Evolutionary conservation across 768 basidiomycete genomes (phyloP).

Genomic region (Mycena filopes): DNA sequence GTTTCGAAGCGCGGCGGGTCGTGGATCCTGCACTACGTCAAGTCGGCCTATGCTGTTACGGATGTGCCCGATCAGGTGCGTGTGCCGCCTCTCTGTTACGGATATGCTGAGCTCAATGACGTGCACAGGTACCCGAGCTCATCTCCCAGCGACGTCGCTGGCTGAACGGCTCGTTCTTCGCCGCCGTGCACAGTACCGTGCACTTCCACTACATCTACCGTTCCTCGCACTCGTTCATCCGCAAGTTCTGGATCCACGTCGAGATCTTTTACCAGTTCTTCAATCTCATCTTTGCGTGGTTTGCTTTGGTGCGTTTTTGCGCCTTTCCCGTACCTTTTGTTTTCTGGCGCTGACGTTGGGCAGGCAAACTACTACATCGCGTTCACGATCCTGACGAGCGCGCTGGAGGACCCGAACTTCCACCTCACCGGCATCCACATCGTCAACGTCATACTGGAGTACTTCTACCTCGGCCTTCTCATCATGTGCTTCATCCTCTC

Average conservation of each 20-base stretch:
- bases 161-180: conserved; percentile 99
- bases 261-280: conserved; percentile 93
- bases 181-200: conserved; percentile 89
- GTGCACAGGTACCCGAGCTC: conserved; percentile 82
- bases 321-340: conserved; percentile 2
- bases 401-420: conserved; percentile 76
- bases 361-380: conserved; percentile 94
- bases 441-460: conserved; percentile 83
- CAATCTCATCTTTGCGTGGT: conserved; percentile 95
- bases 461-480: conserved; percentile 88
- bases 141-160: conserved; percentile 96
- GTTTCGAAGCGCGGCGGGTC: conserved; percentile 92
- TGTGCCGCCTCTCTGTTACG: neutral
- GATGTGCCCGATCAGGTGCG: conserved; percentile 91
- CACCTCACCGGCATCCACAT: conserved; percentile 70
- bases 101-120: neutral
- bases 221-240: conserved; percentile 80
- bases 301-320: conserved; percentile 68
- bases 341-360: neutral
- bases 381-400: conserved; percentile 78
- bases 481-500: conserved; percentile 89
- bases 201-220: conserved; percentile 98
- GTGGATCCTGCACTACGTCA: conserved; percentile 97
- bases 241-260: conserved; percentile 95
- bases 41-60: conserved; percentile 91